Conservation (phyloP, 495 filamentous ascomycete species). For the Achaetomiella virescens region DNA sequence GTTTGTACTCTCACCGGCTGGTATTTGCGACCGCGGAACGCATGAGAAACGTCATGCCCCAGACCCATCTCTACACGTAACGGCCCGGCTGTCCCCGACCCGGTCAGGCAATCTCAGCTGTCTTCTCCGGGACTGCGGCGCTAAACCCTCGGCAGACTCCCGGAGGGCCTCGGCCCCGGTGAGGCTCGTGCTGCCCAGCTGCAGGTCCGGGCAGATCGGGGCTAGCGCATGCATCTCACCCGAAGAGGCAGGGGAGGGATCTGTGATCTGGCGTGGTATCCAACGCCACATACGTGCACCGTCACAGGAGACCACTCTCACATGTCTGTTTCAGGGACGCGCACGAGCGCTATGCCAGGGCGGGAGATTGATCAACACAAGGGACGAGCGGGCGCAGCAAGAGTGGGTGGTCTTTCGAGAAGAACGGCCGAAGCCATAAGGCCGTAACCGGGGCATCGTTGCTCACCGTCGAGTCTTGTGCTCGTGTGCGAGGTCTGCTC, state of each 20-base stretch:
- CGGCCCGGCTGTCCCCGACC: background rate
- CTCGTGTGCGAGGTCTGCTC: too few species aligned
- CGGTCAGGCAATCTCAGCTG: background rate
- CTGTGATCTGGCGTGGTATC: background rate
- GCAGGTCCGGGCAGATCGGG: conserved; percentile 15
- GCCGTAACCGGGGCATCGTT: background rate
- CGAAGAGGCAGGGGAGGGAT: background rate
- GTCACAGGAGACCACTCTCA: conserved; percentile 1
- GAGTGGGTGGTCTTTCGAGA: background rate
- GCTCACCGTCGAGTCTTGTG: too few species aligned
- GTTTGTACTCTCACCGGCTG: conserved; percentile 2
- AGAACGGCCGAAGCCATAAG: conserved; percentile 1
- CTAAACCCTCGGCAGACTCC: background rate
- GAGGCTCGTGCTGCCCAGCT: conserved; percentile 4
- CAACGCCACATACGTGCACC: conserved; percentile 9
- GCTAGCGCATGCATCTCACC: conserved; percentile 14
- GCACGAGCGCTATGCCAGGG: background rate
- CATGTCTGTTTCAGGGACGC: background rate
- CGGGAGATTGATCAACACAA: background rate
- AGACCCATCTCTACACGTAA: too few species aligned
- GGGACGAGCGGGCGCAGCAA: background rate
- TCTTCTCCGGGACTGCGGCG: conserved; percentile 2
- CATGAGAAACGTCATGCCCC: background rate
- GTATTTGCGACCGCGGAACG: background rate
- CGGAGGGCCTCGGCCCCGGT: conserved; percentile 3